phyloP scores from a whole-genome alignment of 129 eudicot genomes.

The Ambrosia artemisiifolia region DNA sequence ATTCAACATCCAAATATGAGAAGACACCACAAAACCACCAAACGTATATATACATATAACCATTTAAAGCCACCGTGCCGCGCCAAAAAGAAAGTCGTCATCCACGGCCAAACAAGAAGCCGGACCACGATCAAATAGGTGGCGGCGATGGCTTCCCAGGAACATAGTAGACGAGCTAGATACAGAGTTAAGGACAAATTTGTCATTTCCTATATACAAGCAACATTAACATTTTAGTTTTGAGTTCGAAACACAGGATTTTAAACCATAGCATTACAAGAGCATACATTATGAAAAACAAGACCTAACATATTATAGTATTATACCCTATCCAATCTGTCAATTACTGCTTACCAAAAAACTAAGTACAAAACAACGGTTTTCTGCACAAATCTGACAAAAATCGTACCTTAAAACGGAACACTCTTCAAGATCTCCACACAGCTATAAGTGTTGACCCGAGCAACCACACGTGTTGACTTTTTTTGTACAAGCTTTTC shows the following conservation, averaged over 20 bases:
- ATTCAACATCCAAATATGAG: neutral
- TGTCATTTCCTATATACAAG: slow-evolving; percentile 40
- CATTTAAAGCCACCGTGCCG: neutral
- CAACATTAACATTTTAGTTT: slow-evolving; percentile 31
- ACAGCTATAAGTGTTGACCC: neutral
- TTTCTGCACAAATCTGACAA: slow-evolving; percentile 39
- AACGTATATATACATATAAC: neutral
- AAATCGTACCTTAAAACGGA: slow-evolving; percentile 20
- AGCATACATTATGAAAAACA: slow-evolving; percentile 20
- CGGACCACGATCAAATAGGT: slow-evolving; percentile 8
- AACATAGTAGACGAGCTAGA: slow-evolving; percentile 18
- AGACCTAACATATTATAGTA: slow-evolving; percentile 12
- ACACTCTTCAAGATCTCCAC: neutral
- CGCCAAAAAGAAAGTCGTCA: neutral
- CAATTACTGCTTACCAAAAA: slow-evolving; percentile 39
- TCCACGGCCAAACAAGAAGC: slow-evolving; percentile 13
- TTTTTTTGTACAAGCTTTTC: neutral
- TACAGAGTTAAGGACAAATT: slow-evolving; percentile 32
- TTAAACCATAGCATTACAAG: slow-evolving; percentile 1
- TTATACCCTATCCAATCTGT: slow-evolving; percentile 33
- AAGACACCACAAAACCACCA: neutral
- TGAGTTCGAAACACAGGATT: slow-evolving; percentile 6
- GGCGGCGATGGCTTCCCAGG: neutral
- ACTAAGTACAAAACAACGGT: slow-evolving; percentile 19
- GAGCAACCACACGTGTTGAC: slow-evolving; percentile 16